Evolutionary conservation across 2,329 filamentous ascomycete species (phyloP).

Genomic region (Kalmusia sp.): DNA sequence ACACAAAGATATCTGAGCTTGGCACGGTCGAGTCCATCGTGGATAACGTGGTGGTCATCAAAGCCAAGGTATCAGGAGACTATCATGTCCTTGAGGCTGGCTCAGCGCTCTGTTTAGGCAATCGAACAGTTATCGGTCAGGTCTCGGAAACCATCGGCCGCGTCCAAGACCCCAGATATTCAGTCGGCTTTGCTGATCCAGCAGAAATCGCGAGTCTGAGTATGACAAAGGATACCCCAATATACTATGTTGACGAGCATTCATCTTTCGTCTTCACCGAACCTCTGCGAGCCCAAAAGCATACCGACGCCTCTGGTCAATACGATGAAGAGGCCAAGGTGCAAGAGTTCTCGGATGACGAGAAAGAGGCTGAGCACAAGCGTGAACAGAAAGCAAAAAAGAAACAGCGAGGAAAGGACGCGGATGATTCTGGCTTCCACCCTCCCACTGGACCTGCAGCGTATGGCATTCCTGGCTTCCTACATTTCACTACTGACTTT

Average conservation of each 20-base stretch:
- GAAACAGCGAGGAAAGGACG: conserved; percentile 43
- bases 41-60: conserved; percentile 79
- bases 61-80: conserved; percentile 78
- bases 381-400: conserved; percentile 64
- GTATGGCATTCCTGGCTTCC: conserved; percentile 17
- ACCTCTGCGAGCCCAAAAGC: conserved; percentile 78
- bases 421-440: conserved; percentile 34
- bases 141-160: conserved; percentile 87
- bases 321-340: conserved; percentile 95
- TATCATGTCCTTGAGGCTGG: conserved; percentile 85
- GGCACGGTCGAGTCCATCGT: conserved; percentile 80
- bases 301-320: conserved; percentile 92
- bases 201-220: conserved; percentile 72
- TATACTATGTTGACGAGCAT: conserved; percentile 82
- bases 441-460: conserved; percentile 15
- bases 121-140: conserved; percentile 78
- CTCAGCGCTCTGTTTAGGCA: conserved; percentile 79
- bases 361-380: conserved; percentile 85
- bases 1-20: conserved; percentile 78
- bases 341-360: conserved; percentile 95
- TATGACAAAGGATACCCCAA: conserved; percentile 70
- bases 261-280: conserved; percentile 88
- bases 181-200: conserved; percentile 74
- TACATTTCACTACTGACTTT: neutral
- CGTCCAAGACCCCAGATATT: conserved; percentile 86